phyloP scores from a whole-genome alignment of 78 protist species.

The Dictyostelium brefeldianum region DNA sequence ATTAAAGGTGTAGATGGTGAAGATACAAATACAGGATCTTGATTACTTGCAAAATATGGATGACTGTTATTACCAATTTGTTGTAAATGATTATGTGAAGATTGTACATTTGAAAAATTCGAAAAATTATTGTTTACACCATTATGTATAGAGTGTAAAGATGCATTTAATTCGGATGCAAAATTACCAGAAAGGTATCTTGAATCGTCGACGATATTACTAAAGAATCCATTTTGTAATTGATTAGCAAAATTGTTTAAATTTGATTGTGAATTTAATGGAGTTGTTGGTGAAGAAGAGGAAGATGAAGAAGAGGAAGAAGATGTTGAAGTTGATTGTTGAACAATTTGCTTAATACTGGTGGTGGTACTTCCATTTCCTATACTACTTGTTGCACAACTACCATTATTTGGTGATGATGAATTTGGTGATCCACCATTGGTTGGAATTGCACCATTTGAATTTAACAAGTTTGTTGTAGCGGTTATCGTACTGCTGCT shows the following conservation, averaged over 20 bases:
- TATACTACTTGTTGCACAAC: neutral
- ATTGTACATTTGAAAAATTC: constrained; percentile 1
- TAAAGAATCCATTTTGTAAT: constrained; percentile 21
- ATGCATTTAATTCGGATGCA: constrained; percentile 17
- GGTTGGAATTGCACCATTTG: neutral
- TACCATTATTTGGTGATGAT: neutral
- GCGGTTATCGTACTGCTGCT: neutral
- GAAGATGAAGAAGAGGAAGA: neutral
- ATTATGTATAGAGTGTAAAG: constrained; percentile 28
- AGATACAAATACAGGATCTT: constrained; percentile 36
- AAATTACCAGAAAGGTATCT: neutral
- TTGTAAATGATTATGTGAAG: neutral
- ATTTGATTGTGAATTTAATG: neutral
- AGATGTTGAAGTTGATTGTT: neutral
- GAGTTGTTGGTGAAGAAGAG: neutral
- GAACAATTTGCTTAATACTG: neutral
- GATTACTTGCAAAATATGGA: constrained; percentile 11
- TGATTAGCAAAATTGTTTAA: neutral
- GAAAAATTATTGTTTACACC: neutral
- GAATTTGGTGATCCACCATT: constrained; percentile 5
- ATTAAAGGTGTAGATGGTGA: neutral
- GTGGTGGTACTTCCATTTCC: neutral
- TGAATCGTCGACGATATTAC: neutral
- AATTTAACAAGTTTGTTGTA: neutral
- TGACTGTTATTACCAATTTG: constrained; percentile 9